Evolutionary conservation across 1,284 basidiomycete genomes (phyloP).

Genomic region (Papiliotrema fonsecae): DNA sequence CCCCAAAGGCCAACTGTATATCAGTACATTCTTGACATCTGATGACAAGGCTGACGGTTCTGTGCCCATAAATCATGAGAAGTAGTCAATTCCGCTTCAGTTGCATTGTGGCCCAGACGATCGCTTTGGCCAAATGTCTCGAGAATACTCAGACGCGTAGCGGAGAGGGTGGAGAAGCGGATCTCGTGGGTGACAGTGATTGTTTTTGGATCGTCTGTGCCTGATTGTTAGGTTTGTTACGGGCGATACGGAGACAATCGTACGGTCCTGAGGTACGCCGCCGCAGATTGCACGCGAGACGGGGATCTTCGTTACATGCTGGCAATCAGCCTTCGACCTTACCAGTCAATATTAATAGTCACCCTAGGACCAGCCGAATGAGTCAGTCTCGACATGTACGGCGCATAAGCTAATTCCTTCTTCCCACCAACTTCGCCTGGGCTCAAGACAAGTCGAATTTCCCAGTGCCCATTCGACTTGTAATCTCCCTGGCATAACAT

Average conservation of each 20-base stretch:
- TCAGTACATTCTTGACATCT: background rate
- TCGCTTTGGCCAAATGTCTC: slow-evolving; percentile 4
- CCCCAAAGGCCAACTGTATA: slow-evolving; percentile 14
- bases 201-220: slow-evolving; percentile 7
- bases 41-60: background rate
- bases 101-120: slow-evolving; percentile 6
- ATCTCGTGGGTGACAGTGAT: slow-evolving; percentile 14
- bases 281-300: slow-evolving; percentile 8
- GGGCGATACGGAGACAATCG: no score
- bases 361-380: slow-evolving; percentile 20
- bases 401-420: slow-evolving; percentile 18
- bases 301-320: slow-evolving; percentile 13
- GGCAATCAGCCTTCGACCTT: background rate
- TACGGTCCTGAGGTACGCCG: slow-evolving; percentile 4
- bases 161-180: slow-evolving; percentile 15
- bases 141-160: slow-evolving; percentile 11
- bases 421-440: background rate
- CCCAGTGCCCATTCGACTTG: slow-evolving; percentile 16
- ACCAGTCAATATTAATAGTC: background rate
- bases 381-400: slow-evolving; percentile 10
- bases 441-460: slow-evolving; percentile 9
- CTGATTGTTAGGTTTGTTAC: slow-evolving; percentile 2
- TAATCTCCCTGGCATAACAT: slow-evolving; percentile 13
- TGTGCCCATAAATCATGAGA: slow-evolving; percentile 15
- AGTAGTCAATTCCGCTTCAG: slow-evolving; percentile 3